Base-by-base conservation (phyloP, 169 alveolate genomes). In the Plasmodium adleri region DNA sequence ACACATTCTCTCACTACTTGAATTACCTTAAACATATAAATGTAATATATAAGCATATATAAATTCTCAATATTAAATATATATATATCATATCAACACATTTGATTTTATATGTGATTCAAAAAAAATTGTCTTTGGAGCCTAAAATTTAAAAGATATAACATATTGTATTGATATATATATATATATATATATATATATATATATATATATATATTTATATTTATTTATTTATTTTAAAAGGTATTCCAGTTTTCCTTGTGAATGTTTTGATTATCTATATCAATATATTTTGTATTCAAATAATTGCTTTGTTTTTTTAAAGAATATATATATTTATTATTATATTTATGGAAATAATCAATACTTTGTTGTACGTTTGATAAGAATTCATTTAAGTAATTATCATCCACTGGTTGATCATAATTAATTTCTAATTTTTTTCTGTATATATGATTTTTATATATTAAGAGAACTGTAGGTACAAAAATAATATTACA, bases 191-290 rank as follows among this genome's bases (percentile, higher is more conserved):
- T 4, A 28, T 28, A 28, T 4, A 28, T 28, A 26, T 28, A 28
- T 6, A 28, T 5, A 28, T 1, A 32, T 8, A 32, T 32, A 32
- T 8, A 32, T 32, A 32, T 32, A 32, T 32, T n/a, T n/a, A n/a
- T n/a, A n/a, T n/a, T n/a, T n/a, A 32, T 32, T 32, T 32, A 4
- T 68, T n/a, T 22, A 26, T 47, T 26, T 49, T 80, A 80, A 49
- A 54, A 80, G 15, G 90, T 80, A 28, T 80, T 80, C 90, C 90
- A 80, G n/a, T 80, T 80, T 72, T 80, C 90, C 64, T 80, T 80
- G 52, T 80, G 90, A 54, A 80, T 68, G 20, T 80, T 80, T 72
- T 80, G 90, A 49, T 80, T 80, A 45, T 80, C 90, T 12, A 80
- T 47, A 26, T 80, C 90, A 12, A 80, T 80, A 56, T 80, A 80